A percentile compares a stretch with the other conserved stretches of the same genome.
Conservation (phyloP, 495 filamentous ascomycete genomes). For the Talaromyces proteolyticus region DNA sequence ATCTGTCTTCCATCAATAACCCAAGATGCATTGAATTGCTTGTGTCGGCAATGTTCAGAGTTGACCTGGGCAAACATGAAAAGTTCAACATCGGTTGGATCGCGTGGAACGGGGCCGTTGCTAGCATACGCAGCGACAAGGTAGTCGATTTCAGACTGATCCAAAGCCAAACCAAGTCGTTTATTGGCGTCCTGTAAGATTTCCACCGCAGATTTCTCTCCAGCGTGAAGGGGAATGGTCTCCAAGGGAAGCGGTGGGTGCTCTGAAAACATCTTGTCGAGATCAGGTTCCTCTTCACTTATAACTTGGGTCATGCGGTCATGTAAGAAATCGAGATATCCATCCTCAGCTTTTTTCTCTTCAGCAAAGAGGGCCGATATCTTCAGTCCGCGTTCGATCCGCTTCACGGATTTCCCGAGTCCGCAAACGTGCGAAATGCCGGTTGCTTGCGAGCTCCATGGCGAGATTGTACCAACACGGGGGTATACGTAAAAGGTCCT, state of each 20-base stretch:
- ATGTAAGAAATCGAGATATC: constrained; percentile 67
- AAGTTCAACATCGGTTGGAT: constrained; percentile 86
- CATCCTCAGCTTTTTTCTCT: constrained; percentile 34
- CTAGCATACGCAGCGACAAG: constrained; percentile 76
- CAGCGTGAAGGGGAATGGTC: constrained; percentile 62
- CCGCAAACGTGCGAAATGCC: constrained; percentile 92
- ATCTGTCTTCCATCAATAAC: constrained; percentile 87
- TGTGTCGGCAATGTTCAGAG: constrained; percentile 58
- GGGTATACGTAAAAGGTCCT: constrained; percentile 68
- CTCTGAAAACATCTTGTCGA: constrained; percentile 73
- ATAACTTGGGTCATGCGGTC: constrained; percentile 93
- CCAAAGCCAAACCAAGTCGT: constrained; percentile 75
- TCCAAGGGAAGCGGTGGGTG: constrained; percentile 63
- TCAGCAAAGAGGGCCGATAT: constrained; percentile 45
- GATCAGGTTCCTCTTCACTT: constrained; percentile 55
- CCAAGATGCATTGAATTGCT: constrained; percentile 95
- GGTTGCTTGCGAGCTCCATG: constrained; percentile 96
- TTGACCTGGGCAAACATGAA: constrained; percentile 99
- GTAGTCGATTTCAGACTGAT: constrained; percentile 89
- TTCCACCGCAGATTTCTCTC: constrained; percentile 55
- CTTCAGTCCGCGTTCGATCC: constrained; percentile 84
- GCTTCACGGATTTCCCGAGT: constrained; percentile 61
- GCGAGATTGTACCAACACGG: constrained; percentile 77
- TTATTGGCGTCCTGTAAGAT: constrained; percentile 78
- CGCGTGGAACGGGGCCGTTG: constrained; percentile 58